Conservation (phyloP, 148 eudicot genomes). For the Chenopodium quinoa region DNA sequence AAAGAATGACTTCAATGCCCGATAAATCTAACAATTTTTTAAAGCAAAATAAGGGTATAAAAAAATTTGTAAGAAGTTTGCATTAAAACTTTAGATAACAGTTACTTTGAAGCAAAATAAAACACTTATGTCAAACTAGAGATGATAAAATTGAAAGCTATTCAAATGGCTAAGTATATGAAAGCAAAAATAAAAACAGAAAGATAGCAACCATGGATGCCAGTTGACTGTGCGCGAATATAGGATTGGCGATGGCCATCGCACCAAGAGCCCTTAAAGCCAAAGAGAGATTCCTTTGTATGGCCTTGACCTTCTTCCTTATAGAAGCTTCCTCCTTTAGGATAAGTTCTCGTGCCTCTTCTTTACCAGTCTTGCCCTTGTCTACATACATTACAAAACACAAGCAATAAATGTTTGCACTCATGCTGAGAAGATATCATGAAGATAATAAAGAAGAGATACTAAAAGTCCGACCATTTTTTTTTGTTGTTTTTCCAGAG, state of each 20-base stretch:
- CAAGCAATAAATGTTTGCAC: conserved; percentile 10
- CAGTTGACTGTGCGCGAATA: conserved; percentile 91
- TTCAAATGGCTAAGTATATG: not conserved
- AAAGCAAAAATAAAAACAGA: not conserved
- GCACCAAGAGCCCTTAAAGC: conserved; percentile 83
- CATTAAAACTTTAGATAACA: not conserved
- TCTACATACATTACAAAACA: conserved; percentile 42
- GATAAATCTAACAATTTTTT: not conserved
- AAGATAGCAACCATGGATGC: conserved; percentile 73
- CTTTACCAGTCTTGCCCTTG: conserved; percentile 91
- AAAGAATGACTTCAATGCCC: not conserved
- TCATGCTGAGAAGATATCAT: not conserved
- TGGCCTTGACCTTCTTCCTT: conserved; percentile 60
- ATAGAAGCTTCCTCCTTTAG: conserved; percentile 70
- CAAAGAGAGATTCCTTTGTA: conserved; percentile 67
- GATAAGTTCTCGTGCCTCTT: conserved; percentile 93
- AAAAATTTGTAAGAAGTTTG: not conserved
- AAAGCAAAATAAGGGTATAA: not conserved
- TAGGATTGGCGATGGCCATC: conserved; percentile 81
- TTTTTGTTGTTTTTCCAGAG: conserved; percentile 53
- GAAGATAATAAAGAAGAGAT: not conserved
- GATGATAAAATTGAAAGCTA: not conserved
- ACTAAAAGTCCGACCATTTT: conserved; percentile 43
- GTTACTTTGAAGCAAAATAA: not conserved
- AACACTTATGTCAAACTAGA: not conserved